Evolutionary conservation across 768 basidiomycete genomes (phyloP), one percentile per base, ranked within the genome.

Genomic region (Ephemerocybe angulata): DNA sequence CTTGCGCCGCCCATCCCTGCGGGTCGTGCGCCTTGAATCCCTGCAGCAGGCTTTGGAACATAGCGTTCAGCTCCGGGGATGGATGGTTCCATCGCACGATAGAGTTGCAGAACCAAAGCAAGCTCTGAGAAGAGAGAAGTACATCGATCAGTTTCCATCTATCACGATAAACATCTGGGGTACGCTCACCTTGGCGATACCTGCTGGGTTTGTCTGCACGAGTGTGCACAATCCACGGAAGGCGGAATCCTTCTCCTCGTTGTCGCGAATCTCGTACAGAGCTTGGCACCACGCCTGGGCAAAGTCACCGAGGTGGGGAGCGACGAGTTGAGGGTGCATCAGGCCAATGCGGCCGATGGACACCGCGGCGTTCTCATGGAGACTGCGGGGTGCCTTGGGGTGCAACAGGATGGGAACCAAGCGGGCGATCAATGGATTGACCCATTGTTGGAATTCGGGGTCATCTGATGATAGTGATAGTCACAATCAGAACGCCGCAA

Each of bases 161-260:
- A 22, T 35, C 13, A 29, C 21, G 17, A 31, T 52, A 49, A 15
- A 15, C 17, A 53, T n/a, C 22, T 35, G 46, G 13, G 29, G 1
- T 27, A 17, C 5, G 71, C 85, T 57, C 53, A 90, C 94, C 84
- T 93, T 93, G 40, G 91, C 84, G 56, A 98, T 92, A 2, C 96
- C 97, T 57, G 84, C 83, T 17, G 97, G 97, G 68, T 99, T 99
- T 28, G 84, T 84, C 70, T 95, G 92, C 57, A 98, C 93, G 33
- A 98, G 86, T 27, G 92, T 92, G 71, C 97, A 99, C 63, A 99
- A 83, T 2, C 97, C 97, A 54, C 95, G 82, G 84, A 98, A 99
- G 5, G 97, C 97, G 21, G 94, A 98, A 65, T 98, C 97, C 73
- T 98, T 99, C 77, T 99, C 97, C 63, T 98, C 96, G 64, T 98